Evolutionary conservation across 495 filamentous ascomycete species (phyloP), one percentile per base, ranked within the genome.

Genomic region (Pseudoneurospora amorphoporcata): DNA sequence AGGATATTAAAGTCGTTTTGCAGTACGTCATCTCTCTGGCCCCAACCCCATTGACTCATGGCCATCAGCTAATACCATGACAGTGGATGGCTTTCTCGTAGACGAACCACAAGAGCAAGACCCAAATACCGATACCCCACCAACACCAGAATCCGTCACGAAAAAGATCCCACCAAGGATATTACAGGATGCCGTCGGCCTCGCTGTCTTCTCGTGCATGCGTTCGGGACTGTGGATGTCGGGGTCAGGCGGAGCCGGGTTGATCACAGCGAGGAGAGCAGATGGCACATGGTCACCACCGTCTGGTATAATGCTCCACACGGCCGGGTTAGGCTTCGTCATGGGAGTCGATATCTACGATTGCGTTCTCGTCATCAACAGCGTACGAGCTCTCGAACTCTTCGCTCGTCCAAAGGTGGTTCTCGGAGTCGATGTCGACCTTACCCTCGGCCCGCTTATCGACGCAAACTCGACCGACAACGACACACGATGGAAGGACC

Each of bases 121-220:
- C 2, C 17, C 68, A 8, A 68, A 35, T 17, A 73, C 80, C 43
- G 77, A 79, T n/a, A 73, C 80, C 16, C 77, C 79, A 5, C 73
- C 79, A 29, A 82, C 81, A 38, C 75, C 78, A 12, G 76, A 74
- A 14, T 88, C 84, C 71, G 87, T 93, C 2, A 80, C 93, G 17
- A 91, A 95, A 81, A 94, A 94, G 83, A 97, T 97, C 37, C 94
- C 94, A 0, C 81, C 88, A 39, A 83, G 91, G 77, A 92, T 97
- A 65, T 91, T 97, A 71, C 87, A 90, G 76, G 90, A 92, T 81
- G 94, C 94, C 12, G 92, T 95, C 77, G 94, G 93, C 14, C 82
- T 97, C 42, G 93, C 92, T 37, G 90, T 97, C 74, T 97, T 97
- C 83, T 96, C 94, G 1, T 94, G 92, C 29, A 94, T 97, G 92